Evolutionary conservation across 1,139 yeast genomes (phyloP).

Genomic region (Taphrina flavorubra): DNA sequence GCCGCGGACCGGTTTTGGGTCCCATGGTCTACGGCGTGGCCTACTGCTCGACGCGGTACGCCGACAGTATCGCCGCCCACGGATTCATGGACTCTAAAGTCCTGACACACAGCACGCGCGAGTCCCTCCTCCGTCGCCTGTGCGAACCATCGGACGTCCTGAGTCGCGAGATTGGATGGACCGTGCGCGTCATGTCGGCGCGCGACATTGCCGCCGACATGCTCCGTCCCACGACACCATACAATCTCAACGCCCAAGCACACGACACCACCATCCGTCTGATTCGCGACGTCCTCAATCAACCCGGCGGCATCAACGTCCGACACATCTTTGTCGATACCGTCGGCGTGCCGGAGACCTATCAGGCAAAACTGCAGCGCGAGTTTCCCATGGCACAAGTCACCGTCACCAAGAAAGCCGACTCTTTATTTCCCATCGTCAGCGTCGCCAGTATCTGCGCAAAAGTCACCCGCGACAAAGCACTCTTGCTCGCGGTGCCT

Average conservation of each 20-base stretch:
- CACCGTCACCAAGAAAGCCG: slow-evolving; percentile 95
- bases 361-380: slow-evolving; percentile 72
- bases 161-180: slow-evolving; percentile 76
- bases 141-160: slow-evolving; percentile 60
- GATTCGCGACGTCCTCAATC: slow-evolving; percentile 65
- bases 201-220: slow-evolving; percentile 86
- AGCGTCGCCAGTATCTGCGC: slow-evolving; percentile 98
- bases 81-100: slow-evolving; percentile 92
- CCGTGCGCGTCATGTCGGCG: slow-evolving; percentile 83
- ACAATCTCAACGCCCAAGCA: slow-evolving; percentile 92
- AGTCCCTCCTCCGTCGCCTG: slow-evolving; percentile 64
- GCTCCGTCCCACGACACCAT: slow-evolving; percentile 69
- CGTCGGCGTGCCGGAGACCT: slow-evolving; percentile 90
- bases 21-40: slow-evolving; percentile 97
- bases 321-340: slow-evolving; percentile 78
- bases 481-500: slow-evolving; percentile 54
- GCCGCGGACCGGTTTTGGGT: slow-evolving; percentile 92
- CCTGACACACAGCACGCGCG: slow-evolving; percentile 72
- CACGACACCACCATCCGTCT: slow-evolving; percentile 88
- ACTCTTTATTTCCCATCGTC: slow-evolving; percentile 89
- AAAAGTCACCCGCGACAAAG: slow-evolving; percentile 87
- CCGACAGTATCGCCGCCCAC: slow-evolving; percentile 60
- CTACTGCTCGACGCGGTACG: slow-evolving; percentile 67
- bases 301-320: slow-evolving; percentile 66
- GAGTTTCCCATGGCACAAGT: slow-evolving; percentile 74